phyloP scores from a whole-genome alignment of 805 yeast genomes.

The Yarrowia keelungensis region DNA sequence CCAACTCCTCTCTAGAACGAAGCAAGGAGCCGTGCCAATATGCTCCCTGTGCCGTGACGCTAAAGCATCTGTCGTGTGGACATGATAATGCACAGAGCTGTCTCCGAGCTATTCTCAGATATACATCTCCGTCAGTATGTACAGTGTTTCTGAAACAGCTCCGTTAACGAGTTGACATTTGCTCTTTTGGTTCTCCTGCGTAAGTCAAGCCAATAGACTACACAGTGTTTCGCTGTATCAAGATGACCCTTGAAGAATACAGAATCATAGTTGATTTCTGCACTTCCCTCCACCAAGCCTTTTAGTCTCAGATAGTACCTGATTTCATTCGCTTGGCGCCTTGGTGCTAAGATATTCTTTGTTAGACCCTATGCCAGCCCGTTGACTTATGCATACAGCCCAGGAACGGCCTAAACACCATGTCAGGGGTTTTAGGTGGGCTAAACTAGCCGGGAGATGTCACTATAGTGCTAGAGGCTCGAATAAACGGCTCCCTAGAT shows the following conservation, averaged over 20 bases:
- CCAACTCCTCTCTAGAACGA: neutral
- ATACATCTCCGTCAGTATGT: neutral
- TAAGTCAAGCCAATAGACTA: no score
- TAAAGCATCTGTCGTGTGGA: neutral
- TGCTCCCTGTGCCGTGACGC: conserved; percentile 8
- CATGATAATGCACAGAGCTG: conserved; percentile 8
- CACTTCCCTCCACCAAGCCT: conserved; percentile 7
- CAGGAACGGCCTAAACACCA: conserved; percentile 1
- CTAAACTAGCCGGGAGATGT: no score
- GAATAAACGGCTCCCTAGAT: neutral
- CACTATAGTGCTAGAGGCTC: neutral
- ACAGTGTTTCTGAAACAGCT: no score
- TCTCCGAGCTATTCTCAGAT: neutral
- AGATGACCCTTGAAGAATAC: no score
- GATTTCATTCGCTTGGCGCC: neutral
- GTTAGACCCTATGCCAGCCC: neutral
- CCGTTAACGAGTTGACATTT: no score
- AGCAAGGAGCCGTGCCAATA: conserved; percentile 14
- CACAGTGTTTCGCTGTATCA: no score
- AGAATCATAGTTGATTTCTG: neutral
- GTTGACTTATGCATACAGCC: conserved; percentile 6
- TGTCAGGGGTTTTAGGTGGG: no score
- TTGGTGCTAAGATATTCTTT: conserved; percentile 6
- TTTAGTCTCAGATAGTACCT: conserved; percentile 19
- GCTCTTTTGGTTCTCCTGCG: no score